Evolutionary conservation across 108 stramenopile species (phyloP), one percentile per base, ranked within the genome.

Genomic region (Schizochytrium sp.): DNA sequence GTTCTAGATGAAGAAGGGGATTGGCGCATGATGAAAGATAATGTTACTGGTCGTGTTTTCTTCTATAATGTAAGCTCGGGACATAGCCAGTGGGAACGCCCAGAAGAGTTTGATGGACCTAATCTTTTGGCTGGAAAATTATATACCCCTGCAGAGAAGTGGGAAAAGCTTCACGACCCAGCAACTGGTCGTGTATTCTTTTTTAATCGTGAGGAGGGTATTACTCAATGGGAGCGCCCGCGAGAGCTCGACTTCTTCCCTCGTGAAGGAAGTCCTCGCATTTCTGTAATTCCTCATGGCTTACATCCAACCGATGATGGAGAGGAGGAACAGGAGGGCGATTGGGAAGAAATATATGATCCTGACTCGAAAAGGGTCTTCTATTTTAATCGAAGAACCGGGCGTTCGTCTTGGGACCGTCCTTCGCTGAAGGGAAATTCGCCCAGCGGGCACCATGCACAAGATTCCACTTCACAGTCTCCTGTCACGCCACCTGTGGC

Each of bases 1-100:
- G 2, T 69, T 69, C 64, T 69, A 8, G 64, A 69, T 13, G 53
- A 83, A 17, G 76, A 49, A 28, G 76, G 76, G 28, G 76, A 83
- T 13, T 83, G 76, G 76, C 76, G 76, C 50, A 55, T 83, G 76
- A 83, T 83, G 76, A 83, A 55, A 53, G 76, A 83, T 28, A 83
- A 49, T 38, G 76, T 55, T 55, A 83, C 76, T 2, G 76, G 53
- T 46, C 47, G 76, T 13, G 76, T 83, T 38, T 83, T 83, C 55
- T 83, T 55, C 2, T 83, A 83, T 28, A 83, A 83, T 28, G 76
- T 83, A 0, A 53, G 40, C 17, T 83, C 76, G 47, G 76, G 76
- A 17, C 47, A 55, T 12, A 55, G 50, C 28, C 76, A 83, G 28
- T 83, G 76, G 76, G 76, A 83, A 53, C 76, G 76, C 0, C 76